Evolutionary conservation across 768 basidiomycete species (phyloP).

Genomic region (Nidularia pulvinata): DNA sequence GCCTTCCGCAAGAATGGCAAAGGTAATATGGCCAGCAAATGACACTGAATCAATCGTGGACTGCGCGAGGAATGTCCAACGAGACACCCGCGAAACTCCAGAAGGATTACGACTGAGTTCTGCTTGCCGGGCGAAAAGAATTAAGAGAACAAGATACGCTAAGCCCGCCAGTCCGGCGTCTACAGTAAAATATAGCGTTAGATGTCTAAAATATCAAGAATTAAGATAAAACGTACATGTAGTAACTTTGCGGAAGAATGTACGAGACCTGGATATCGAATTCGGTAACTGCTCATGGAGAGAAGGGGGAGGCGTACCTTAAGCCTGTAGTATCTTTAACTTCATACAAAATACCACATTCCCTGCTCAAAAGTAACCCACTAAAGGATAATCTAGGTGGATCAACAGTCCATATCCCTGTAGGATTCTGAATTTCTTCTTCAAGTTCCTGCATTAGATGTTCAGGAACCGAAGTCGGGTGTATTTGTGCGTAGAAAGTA

Average conservation of each 20-base stretch:
- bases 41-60: constrained; percentile 80
- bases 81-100: constrained; percentile 74
- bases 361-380: constrained; percentile 72
- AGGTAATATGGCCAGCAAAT: constrained; percentile 88
- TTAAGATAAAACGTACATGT: constrained; percentile 40
- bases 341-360: constrained; percentile 78
- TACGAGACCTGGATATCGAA: constrained; percentile 38
- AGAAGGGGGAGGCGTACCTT: constrained; percentile 39
- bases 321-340: constrained; percentile 68
- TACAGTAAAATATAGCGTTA: constrained; percentile 21
- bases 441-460: constrained; percentile 69
- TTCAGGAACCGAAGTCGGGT: constrained; percentile 50
- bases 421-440: constrained; percentile 72
- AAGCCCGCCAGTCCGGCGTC: constrained; percentile 74
- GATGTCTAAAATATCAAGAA: background rate
- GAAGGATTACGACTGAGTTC: constrained; percentile 77
- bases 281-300: background rate
- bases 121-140: constrained; percentile 74
- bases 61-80: constrained; percentile 83
- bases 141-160: constrained; percentile 66
- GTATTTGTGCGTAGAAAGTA: constrained; percentile 62
- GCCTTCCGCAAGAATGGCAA: constrained; percentile 85
- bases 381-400: constrained; percentile 58
- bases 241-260: constrained; percentile 76
- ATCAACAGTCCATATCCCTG: constrained; percentile 61